Evolutionary conservation across 495 filamentous ascomycete genomes (phyloP).

Genomic region (Astrothelium subdiscretum): DNA sequence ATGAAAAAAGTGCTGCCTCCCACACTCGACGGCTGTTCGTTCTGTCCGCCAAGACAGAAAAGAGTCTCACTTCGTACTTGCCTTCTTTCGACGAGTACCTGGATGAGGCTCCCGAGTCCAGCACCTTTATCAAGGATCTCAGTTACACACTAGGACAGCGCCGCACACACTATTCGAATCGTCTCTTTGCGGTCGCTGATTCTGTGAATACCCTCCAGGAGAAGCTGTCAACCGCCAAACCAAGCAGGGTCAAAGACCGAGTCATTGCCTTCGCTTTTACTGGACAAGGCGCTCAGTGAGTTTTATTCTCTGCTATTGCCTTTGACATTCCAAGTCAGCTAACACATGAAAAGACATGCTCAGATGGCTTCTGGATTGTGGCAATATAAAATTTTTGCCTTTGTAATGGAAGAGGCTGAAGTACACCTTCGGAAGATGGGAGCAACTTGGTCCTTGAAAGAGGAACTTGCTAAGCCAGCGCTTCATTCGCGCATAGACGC

Average conservation of each 20-base stretch:
- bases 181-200: not conserved
- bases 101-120: not conserved
- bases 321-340: not conserved
- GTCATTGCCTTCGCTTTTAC: slow-evolving; percentile 26
- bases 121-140: not conserved
- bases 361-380: not conserved
- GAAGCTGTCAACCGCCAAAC: not conserved
- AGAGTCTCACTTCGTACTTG: not conserved
- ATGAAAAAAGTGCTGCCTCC: not conserved
- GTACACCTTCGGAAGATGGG: not conserved
- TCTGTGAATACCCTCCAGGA: not conserved
- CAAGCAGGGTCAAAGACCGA: not conserved
- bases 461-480: slow-evolving; percentile 13
- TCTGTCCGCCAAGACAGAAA: not conserved
- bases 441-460: slow-evolving; percentile 1
- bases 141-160: not conserved
- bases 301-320: slow-evolving; percentile 25
- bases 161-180: not conserved
- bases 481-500: slow-evolving; percentile 13
- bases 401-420: not conserved
- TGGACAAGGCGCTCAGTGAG: slow-evolving; percentile 37
- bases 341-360: not conserved
- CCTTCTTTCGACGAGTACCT: not conserved
- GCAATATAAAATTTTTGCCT: not conserved
- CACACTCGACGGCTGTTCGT: not conserved